Evolutionary conservation across 2,329 filamentous ascomycete species (phyloP).

Genomic region (Pseudocercospora ulei): DNA sequence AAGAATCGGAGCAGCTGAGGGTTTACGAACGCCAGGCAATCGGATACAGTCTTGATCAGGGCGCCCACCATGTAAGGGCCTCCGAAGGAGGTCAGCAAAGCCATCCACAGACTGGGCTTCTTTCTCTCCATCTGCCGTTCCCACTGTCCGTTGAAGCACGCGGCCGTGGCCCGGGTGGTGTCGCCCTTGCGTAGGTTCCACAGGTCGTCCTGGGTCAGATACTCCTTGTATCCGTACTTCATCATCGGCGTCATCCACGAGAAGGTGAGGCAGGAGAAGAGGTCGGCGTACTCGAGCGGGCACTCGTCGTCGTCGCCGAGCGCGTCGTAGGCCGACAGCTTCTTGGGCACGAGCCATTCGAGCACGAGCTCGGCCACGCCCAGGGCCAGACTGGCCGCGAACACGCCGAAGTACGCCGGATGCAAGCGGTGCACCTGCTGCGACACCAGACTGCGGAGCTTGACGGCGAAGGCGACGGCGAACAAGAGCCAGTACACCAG

Average conservation of each 20-base stretch:
- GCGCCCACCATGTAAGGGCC: slow-evolving; percentile 72
- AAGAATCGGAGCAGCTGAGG: slow-evolving; percentile 79
- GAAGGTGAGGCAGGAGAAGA: slow-evolving; percentile 90
- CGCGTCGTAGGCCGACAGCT: slow-evolving; percentile 57
- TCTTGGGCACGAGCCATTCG: slow-evolving; percentile 82
- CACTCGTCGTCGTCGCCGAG: slow-evolving; percentile 60
- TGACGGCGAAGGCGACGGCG: slow-evolving; percentile 65
- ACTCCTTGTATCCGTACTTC: slow-evolving; percentile 86
- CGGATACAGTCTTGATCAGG: slow-evolving; percentile 81
- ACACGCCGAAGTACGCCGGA: slow-evolving; percentile 66
- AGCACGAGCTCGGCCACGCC: slow-evolving; percentile 61
- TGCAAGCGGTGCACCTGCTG: slow-evolving; percentile 60
- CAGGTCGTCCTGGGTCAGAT: slow-evolving; percentile 84
- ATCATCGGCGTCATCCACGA: slow-evolving; percentile 99
- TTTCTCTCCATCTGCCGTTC: slow-evolving; percentile 60
- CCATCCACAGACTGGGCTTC: slow-evolving; percentile 73
- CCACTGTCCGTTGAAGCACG: slow-evolving; percentile 66
- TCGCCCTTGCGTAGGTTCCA: slow-evolving; percentile 82
- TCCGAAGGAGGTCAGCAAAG: slow-evolving; percentile 73
- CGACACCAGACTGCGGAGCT: slow-evolving; percentile 74
- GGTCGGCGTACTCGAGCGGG: slow-evolving; percentile 78
- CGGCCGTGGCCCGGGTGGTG: slow-evolving; percentile 63
- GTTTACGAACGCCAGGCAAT: slow-evolving; percentile 76
- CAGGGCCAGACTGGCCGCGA: slow-evolving; percentile 61
- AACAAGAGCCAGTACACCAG: slow-evolving; percentile 89